Evolutionary conservation across 225 moss, liverwort and hornwort species (phyloP).

Genomic region (Physcomitrellopsis africana): DNA sequence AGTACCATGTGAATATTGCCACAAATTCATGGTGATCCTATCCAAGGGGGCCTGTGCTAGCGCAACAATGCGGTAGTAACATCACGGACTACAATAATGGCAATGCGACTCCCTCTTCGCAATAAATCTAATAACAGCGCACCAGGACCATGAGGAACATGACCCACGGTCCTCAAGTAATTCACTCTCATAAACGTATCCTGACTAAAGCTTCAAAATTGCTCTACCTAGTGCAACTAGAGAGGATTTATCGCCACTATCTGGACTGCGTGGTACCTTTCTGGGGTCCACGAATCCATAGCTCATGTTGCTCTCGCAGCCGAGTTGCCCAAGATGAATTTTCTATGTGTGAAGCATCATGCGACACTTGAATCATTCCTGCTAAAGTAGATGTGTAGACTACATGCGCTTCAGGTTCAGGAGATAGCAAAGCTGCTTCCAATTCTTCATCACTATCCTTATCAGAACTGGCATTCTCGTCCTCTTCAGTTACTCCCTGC

Average conservation of each 20-base stretch:
- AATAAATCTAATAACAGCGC: not conserved
- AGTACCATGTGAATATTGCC: not conserved
- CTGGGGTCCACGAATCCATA: conserved; percentile 40
- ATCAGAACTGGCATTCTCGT: conserved; percentile 28
- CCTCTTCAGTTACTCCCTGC: conserved; percentile 18
- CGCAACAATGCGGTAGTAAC: conserved; percentile 1
- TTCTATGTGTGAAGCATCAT: conserved; percentile 37
- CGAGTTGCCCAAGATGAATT: conserved; percentile 54
- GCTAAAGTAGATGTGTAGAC: conserved; percentile 46
- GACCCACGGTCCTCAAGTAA: not conserved
- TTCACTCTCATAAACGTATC: not conserved
- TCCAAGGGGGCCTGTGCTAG: not conserved
- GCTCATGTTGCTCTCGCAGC: conserved; percentile 44
- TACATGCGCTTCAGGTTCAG: conserved; percentile 43
- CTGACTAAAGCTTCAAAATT: not conserved
- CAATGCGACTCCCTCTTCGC: not conserved
- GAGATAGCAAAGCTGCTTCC: conserved; percentile 49
- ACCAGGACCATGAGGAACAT: not conserved
- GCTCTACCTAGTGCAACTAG: not conserved
- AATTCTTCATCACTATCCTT: conserved; percentile 34
- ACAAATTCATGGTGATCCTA: not conserved
- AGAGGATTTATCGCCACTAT: conserved; percentile 6
- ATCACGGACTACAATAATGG: conserved; percentile 1
- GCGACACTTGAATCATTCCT: conserved; percentile 36
- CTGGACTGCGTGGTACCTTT: conserved; percentile 30